phyloP scores from a whole-genome alignment of 1,139 yeast species.

The Lodderomyces oxycetoniae region DNA sequence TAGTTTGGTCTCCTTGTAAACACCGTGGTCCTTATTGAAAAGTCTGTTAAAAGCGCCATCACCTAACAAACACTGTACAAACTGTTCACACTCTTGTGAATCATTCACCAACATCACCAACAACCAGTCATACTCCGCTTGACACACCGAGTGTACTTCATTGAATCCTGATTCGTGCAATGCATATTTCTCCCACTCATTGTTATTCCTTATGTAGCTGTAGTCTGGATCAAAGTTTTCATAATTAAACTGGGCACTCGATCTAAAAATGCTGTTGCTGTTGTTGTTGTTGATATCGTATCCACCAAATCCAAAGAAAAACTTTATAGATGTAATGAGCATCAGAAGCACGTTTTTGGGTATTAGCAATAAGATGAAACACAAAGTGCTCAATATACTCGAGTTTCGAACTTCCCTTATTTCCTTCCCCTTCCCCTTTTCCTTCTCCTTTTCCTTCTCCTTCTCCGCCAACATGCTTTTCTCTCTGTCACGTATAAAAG shows the following conservation, averaged over 20 bases:
- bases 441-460: constrained; percentile 6
- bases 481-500: constrained; percentile 20
- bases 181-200: constrained; percentile 3
- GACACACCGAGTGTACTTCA: constrained; percentile 38
- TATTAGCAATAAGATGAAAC: constrained; percentile 43
- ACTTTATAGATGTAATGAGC: constrained; percentile 31
- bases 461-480: too few relatives aligned
- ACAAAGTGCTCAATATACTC: constrained; percentile 23
- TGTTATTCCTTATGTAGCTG: constrained; percentile 9
- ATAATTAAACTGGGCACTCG: constrained; percentile 25
- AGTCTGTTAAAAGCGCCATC: constrained; percentile 27
- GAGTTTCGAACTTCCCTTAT: constrained; percentile 6
- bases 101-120: constrained; percentile 40
- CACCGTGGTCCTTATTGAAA: constrained; percentile 29
- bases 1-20: constrained; percentile 35
- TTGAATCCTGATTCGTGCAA: constrained; percentile 33
- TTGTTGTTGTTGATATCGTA: constrained; percentile 9
- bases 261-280: constrained; percentile 15
- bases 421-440: constrained; percentile 7
- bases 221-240: constrained; percentile 17
- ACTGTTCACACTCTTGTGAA: constrained; percentile 20
- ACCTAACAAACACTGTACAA: constrained; percentile 26
- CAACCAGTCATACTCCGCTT: constrained; percentile 41
- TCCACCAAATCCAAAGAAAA: constrained; percentile 24
- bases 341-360: constrained; percentile 40